Conservation (phyloP, 2,329 filamentous ascomycete genomes). For the Dactylonectria macrodidyma region DNA sequence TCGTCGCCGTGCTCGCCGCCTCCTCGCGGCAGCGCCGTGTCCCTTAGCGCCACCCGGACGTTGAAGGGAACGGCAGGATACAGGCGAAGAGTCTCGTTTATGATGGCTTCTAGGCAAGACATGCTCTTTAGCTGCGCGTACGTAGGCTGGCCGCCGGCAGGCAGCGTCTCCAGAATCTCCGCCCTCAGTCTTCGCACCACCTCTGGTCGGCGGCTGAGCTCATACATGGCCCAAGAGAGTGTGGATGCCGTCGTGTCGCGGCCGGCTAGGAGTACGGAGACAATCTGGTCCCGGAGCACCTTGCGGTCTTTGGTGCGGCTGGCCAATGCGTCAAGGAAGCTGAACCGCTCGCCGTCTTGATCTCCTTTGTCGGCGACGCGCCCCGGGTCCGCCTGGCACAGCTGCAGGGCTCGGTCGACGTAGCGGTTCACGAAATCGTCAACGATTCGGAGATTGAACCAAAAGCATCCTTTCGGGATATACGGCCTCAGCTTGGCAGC, state of each 20-base stretch:
- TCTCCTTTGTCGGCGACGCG: background rate
- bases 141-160: too few relatives aligned
- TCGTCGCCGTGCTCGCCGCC: too few relatives aligned
- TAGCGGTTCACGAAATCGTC: background rate
- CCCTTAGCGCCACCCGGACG: too few relatives aligned
- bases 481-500: background rate
- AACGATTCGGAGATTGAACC: background rate
- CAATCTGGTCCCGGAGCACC: background rate
- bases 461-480: background rate
- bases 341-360: background rate
- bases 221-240: background rate
- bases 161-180: too few relatives aligned
- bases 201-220: background rate
- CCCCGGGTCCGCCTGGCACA: background rate
- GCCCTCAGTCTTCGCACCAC: too few relatives aligned
- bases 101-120: too few relatives aligned
- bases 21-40: too few relatives aligned
- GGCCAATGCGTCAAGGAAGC: background rate
- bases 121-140: too few relatives aligned
- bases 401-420: background rate
- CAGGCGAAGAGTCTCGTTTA: too few relatives aligned
- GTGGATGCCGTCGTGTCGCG: background rate
- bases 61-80: too few relatives aligned
- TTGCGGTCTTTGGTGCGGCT: background rate
- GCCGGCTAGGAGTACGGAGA: background rate